Conservation (phyloP, 2,329 filamentous ascomycete species). For the Taxawa tesnikishii region DNA sequence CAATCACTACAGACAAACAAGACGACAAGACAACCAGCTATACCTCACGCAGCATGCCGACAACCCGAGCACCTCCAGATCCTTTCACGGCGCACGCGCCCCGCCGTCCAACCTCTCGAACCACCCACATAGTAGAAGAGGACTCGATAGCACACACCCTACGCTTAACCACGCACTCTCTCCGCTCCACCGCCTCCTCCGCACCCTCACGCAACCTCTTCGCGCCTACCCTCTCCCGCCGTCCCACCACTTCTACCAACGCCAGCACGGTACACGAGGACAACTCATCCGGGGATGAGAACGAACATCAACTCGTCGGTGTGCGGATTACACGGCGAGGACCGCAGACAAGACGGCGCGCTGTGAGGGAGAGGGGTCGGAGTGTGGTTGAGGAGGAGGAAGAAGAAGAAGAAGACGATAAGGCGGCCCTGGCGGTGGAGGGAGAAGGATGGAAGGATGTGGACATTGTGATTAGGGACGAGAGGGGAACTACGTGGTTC, state of each 20-base stretch:
- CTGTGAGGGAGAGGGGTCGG: background rate
- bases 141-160: too few species aligned
- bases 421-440: conserved; percentile 2
- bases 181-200: conserved; percentile 1
- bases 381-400: conserved; percentile 1
- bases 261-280: conserved; percentile 2
- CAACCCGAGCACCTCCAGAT: background rate
- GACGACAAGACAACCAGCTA: too few species aligned
- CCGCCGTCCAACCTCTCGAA: conserved; percentile 3
- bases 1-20: too few species aligned
- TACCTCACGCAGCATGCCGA: too few species aligned
- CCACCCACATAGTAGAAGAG: conserved; percentile 2
- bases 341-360: conserved; percentile 1
- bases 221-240: conserved; percentile 3
- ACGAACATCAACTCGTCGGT: conserved; percentile 3
- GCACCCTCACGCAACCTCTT: conserved; percentile 4
- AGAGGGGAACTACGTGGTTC: conserved; percentile 3
- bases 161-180: conserved; percentile 1
- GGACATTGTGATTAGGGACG: conserved; percentile 5
- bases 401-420: conserved; percentile 3
- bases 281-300: too few species aligned
- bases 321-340: background rate
- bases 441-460: background rate
- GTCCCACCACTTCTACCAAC: background rate
- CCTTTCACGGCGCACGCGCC: conserved; percentile 2